Conservation (phyloP, 2,329 filamentous ascomycete species). For the Pseudopithomyces maydicus region DNA sequence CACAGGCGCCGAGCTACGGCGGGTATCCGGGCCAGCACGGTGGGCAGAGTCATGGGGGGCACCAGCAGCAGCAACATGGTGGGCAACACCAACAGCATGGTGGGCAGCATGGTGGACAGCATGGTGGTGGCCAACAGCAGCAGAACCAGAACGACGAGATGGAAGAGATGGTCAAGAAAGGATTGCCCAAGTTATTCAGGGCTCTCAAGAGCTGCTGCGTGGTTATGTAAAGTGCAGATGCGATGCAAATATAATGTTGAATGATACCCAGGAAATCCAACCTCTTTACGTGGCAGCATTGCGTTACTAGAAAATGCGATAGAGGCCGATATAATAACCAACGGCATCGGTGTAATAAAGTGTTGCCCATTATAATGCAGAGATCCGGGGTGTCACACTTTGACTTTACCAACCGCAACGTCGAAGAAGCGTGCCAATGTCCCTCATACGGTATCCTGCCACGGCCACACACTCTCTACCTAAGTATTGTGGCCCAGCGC, state of each 20-base stretch:
- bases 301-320: too few relatives aligned
- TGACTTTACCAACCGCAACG: too few relatives aligned
- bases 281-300: background rate
- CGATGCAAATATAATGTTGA: background rate
- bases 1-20: slow-evolving; percentile 44
- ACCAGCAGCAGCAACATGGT: slow-evolving; percentile 46
- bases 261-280: slow-evolving; percentile 10
- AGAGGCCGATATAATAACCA: background rate
- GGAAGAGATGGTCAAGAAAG: slow-evolving; percentile 64
- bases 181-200: slow-evolving; percentile 64
- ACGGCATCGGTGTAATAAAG: too few relatives aligned
- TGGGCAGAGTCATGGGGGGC: slow-evolving; percentile 49
- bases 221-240: slow-evolving; percentile 65
- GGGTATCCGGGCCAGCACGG: slow-evolving; percentile 29
- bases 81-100: slow-evolving; percentile 46
- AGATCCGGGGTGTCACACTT: too few relatives aligned
- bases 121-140: slow-evolving; percentile 26
- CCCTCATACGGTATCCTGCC: too few relatives aligned
- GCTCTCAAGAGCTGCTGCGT: slow-evolving; percentile 73
- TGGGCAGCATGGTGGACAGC: slow-evolving; percentile 30
- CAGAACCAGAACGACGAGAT: slow-evolving; percentile 59
- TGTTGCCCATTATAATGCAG: too few relatives aligned
- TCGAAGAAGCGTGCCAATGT: too few relatives aligned
- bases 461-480: too few relatives aligned
- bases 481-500: too few relatives aligned